Percentiles rank a stretch among this genome's conserved stretches.
Evolutionary conservation across 768 basidiomycete genomes (phyloP).

Genomic region (Cubamyces lactineus): DNA sequence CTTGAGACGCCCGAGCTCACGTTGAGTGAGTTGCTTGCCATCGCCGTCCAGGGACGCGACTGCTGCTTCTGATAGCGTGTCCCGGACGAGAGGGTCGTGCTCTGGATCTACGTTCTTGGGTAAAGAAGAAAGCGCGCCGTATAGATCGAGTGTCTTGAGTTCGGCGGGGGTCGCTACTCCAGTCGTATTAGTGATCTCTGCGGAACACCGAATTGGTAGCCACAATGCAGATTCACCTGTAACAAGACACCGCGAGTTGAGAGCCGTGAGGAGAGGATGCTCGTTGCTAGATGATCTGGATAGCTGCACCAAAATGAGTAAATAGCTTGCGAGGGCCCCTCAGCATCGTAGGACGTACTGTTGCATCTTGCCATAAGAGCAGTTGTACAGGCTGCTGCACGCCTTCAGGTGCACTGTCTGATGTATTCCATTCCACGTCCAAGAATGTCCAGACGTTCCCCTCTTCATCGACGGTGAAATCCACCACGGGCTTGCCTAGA

Average conservation of each 20-base stretch:
- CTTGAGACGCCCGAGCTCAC: constrained; percentile 52
- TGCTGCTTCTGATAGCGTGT: constrained; percentile 27
- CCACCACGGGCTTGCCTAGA: constrained; percentile 60
- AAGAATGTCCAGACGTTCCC: constrained; percentile 50
- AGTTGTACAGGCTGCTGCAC: constrained; percentile 17
- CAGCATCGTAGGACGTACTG: constrained; percentile 37
- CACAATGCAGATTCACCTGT: constrained; percentile 44
- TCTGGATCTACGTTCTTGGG: constrained; percentile 60
- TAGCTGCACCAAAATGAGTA: constrained; percentile 37
- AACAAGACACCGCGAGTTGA: constrained; percentile 50
- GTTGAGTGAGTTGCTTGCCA: constrained; percentile 44
- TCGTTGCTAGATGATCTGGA: constrained; percentile 34
- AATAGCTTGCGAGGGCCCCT: not conserved
- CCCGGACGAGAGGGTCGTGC: constrained; percentile 45
- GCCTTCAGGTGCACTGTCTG: not conserved
- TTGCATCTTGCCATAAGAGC: constrained; percentile 39
- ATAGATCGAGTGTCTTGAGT: constrained; percentile 60
- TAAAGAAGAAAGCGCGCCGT: constrained; percentile 55
- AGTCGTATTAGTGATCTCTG: not conserved
- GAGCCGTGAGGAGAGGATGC: constrained; percentile 41
- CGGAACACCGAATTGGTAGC: not conserved
- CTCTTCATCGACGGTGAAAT: constrained; percentile 49
- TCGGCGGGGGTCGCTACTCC: constrained; percentile 52
- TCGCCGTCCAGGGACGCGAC: constrained; percentile 18
- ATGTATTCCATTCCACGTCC: constrained; percentile 47